These are phyloP conservation scores for Blumeria hordei DNA, from an alignment of 2,329 filamentous ascomycete genomes.

Conservation along the genomic window DNA sequence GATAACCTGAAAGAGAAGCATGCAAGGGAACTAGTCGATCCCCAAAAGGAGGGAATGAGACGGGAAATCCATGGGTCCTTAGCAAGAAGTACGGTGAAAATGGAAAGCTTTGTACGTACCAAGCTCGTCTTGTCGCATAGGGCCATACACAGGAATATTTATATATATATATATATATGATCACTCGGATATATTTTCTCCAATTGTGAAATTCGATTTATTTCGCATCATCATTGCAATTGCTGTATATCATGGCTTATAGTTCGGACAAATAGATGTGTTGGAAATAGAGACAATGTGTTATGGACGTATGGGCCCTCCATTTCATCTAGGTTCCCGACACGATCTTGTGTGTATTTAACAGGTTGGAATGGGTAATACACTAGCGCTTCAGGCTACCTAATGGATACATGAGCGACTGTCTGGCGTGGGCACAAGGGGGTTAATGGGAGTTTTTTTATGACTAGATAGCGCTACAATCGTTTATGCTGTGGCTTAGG, in stretches of 20 bases:
- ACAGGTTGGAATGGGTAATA: too few relatives aligned
- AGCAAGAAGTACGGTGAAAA: not conserved
- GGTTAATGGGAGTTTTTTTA: too few relatives aligned
- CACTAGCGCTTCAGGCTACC: too few relatives aligned
- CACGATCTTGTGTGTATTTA: too few relatives aligned
- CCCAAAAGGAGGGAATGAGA: not conserved
- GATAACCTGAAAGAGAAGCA: not conserved
- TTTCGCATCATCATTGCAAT: not conserved
- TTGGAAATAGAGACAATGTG: not conserved
- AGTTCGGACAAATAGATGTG: not conserved
- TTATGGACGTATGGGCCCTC: too few relatives aligned
- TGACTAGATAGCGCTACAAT: too few relatives aligned
- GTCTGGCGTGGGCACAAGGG: too few relatives aligned
- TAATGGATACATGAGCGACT: too few relatives aligned
- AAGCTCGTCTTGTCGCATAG: not conserved
- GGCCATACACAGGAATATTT: not conserved
- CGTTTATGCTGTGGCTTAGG: too few relatives aligned
- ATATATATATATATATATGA: not conserved
- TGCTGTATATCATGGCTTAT: not conserved
- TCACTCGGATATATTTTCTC: not conserved
- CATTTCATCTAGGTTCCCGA: too few relatives aligned
- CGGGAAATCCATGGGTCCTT: not conserved
- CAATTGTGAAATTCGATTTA: not conserved
- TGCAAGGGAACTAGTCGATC: not conserved
- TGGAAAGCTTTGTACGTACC: not conserved